phyloP scores from a whole-genome alignment of 495 filamentous ascomycete species.

The Tetracladium marchalianum region DNA sequence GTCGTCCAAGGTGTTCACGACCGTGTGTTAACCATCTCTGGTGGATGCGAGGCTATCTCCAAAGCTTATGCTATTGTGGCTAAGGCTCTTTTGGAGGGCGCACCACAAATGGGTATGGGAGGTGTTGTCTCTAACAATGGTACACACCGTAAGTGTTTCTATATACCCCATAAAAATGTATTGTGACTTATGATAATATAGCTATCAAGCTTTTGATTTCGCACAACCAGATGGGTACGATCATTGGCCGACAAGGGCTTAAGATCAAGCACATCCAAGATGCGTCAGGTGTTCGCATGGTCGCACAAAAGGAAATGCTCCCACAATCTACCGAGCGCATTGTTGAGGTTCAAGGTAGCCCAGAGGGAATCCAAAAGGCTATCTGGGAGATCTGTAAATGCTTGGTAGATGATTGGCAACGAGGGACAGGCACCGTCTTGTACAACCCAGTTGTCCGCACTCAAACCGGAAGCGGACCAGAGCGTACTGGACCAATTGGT shows the following conservation, averaged over 20 bases:
- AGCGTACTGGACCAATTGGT: constrained; percentile 27
- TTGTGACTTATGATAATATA: constrained; percentile 24
- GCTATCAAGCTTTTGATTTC: constrained; percentile 96
- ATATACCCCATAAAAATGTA: neutral
- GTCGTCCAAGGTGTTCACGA: constrained; percentile 96
- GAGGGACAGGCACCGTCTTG: constrained; percentile 88
- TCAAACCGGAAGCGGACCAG: constrained; percentile 33
- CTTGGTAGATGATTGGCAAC: constrained; percentile 93
- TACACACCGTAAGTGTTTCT: constrained; percentile 72
- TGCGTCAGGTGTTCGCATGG: constrained; percentile 93
- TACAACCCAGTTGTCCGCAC: constrained; percentile 94
- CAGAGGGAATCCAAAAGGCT: constrained; percentile 89
- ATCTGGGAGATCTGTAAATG: constrained; percentile 99
- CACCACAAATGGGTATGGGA: constrained; percentile 90
- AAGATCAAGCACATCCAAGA: constrained; percentile 99
- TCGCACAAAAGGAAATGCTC: constrained; percentile 98
- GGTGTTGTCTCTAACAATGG: constrained; percentile 74
- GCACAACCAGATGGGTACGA: constrained; percentile 99
- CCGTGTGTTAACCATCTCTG: constrained; percentile 90
- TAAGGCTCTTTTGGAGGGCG: constrained; percentile 81
- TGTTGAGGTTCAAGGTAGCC: constrained; percentile 88
- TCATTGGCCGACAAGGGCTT: constrained; percentile 89
- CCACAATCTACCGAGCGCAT: constrained; percentile 98
- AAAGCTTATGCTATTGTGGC: constrained; percentile 91
- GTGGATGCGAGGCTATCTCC: constrained; percentile 72